Percentiles rank a stretch among this genome's conserved stretches.
These are phyloP conservation scores for Xylaria sp. DNA, from an alignment of 2,329 filamentous ascomycete genomes.

Conservation along the genomic window DNA sequence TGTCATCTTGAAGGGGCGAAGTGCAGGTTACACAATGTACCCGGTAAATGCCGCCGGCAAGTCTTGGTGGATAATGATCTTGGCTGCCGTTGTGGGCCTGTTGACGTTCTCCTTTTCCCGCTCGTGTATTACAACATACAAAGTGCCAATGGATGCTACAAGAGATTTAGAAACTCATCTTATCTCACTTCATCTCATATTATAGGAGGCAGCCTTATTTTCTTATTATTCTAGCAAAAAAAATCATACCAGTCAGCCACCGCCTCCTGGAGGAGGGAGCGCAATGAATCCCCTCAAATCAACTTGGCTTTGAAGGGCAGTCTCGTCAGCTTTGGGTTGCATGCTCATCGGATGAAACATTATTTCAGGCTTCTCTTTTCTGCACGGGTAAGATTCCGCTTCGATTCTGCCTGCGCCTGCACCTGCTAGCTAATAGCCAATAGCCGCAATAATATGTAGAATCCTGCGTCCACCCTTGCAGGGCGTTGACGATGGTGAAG, in stretches of 20 bases:
- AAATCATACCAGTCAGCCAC: neutral
- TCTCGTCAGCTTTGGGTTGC: neutral
- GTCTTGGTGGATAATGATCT: too few relatives aligned
- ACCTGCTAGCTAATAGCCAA: too few relatives aligned
- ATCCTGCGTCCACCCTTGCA: too few relatives aligned
- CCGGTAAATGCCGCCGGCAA: too few relatives aligned
- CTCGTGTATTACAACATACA: neutral
- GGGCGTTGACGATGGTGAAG: too few relatives aligned
- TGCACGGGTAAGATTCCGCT: neutral
- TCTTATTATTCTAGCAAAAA: neutral
- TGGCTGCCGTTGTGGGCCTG: constrained; percentile 1
- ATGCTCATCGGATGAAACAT: too few relatives aligned
- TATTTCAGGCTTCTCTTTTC: neutral
- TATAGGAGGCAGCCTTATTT: too few relatives aligned
- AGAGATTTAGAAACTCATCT: neutral
- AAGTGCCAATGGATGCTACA: neutral
- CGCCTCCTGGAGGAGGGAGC: neutral
- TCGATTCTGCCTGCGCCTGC: neutral
- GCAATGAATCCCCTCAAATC: neutral
- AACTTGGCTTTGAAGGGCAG: neutral
- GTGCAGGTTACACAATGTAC: neutral
- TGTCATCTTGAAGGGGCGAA: constrained; percentile 5
- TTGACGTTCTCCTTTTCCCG: neutral
- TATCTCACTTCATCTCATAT: too few relatives aligned
- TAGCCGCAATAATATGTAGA: neutral